Evolutionary conservation across 768 basidiomycete genomes (phyloP).

Genomic region (Boletus pseudo-olivaceus): DNA sequence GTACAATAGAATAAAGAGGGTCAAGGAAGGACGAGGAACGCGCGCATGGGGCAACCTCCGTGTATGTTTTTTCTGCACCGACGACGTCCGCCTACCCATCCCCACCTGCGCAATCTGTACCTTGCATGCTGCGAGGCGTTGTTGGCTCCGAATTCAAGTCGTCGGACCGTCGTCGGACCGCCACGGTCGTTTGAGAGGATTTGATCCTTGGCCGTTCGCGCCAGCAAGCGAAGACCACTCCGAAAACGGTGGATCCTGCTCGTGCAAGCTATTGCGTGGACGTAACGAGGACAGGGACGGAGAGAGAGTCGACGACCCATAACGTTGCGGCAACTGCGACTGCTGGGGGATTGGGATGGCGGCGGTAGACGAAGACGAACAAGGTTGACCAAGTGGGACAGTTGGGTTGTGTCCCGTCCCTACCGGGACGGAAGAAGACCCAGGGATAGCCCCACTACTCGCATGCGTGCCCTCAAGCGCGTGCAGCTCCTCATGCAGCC

Average conservation of each 20-base stretch:
- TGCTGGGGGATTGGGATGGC: conserved; percentile 3
- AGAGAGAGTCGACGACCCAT: conserved; percentile 2
- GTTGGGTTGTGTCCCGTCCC: background rate
- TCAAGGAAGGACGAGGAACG: background rate
- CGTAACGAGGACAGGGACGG: background rate
- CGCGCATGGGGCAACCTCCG: background rate
- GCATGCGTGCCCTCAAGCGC: conserved; percentile 32
- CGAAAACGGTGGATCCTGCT: conserved; percentile 17
- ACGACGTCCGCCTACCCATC: background rate
- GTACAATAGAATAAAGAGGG: background rate
- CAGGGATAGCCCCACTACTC: background rate
- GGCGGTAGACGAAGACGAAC: background rate
- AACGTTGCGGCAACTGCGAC: background rate
- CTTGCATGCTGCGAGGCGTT: background rate
- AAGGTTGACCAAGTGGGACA: background rate
- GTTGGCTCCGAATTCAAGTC: conserved; percentile 2
- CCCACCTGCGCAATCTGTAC: background rate
- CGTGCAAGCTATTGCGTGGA: conserved; percentile 14
- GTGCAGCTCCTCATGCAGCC: conserved; percentile 56
- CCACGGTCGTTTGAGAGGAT: conserved; percentile 28
- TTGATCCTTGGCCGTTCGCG: conserved; percentile 19
- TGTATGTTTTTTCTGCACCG: background rate
- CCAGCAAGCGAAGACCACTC: conserved; percentile 30
- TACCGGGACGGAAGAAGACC: background rate
- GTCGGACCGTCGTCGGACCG: conserved; percentile 20